These are phyloP conservation scores for Oryza nivara DNA, from an alignment of 176 grass and related monocot species.

Conservation along the genomic window DNA sequence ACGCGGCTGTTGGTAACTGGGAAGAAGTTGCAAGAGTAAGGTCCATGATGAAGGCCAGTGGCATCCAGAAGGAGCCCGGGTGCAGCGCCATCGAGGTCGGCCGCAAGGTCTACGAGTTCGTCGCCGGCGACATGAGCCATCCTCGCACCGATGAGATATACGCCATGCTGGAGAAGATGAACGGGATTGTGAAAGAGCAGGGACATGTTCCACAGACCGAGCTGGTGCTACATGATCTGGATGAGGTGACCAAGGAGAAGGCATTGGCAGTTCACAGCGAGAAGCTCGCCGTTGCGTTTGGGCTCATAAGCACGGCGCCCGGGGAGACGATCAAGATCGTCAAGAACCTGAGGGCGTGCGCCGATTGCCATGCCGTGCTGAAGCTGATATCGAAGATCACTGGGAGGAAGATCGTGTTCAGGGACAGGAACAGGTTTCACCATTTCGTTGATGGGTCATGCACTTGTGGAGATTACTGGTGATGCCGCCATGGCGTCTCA, in stretches of 20 bases:
- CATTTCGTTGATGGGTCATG: slow-evolving; percentile 80
- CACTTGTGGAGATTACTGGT: slow-evolving; percentile 93
- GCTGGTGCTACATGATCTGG: slow-evolving; percentile 81
- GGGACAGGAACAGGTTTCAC: slow-evolving; percentile 86
- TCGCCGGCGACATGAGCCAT: slow-evolving; percentile 78
- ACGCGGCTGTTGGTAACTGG: slow-evolving; percentile 76
- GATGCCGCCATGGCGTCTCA: slow-evolving; percentile 15
- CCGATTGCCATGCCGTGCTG: slow-evolving; percentile 78
- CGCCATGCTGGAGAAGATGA: slow-evolving; percentile 70
- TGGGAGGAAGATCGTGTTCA: slow-evolving; percentile 77
- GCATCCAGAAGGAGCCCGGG: slow-evolving; percentile 78
- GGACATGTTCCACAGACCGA: slow-evolving; percentile 72
- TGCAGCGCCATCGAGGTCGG: slow-evolving; percentile 81
- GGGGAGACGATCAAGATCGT: slow-evolving; percentile 74
- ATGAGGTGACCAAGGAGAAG: slow-evolving; percentile 63
- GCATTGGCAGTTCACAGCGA: slow-evolving; percentile 80
- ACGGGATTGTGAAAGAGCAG: slow-evolving; percentile 58
- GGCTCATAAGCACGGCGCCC: slow-evolving; percentile 71
- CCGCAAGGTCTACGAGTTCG: slow-evolving; percentile 68
- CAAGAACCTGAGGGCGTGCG: slow-evolving; percentile 83
- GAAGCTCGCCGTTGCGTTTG: slow-evolving; percentile 87
- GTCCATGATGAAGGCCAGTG: slow-evolving; percentile 76
- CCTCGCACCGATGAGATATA: slow-evolving; percentile 70
- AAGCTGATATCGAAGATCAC: slow-evolving; percentile 77
- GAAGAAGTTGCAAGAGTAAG: slow-evolving; percentile 57